Evolutionary conservation across 1,284 basidiomycete genomes (phyloP), one percentile per base, ranked within the genome.

Genomic region (Ustilago loliicola): DNA sequence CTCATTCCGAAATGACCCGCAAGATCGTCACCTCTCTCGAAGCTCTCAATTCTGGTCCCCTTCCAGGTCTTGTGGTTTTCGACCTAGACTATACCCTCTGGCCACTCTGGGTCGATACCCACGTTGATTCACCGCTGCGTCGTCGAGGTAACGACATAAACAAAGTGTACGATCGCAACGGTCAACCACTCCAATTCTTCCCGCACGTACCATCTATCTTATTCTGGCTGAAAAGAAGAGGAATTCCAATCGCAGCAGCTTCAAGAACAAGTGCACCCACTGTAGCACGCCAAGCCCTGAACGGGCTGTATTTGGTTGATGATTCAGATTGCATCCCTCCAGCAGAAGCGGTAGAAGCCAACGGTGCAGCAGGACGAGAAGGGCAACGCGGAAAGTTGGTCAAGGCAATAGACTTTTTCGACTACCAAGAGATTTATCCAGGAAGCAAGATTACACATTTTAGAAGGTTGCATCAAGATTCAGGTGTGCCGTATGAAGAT

Each of bases 51-150:
- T 19, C 17, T 3, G 66, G 61, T 1, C 64, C 65, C 0, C n/a
- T 83, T 10, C 84, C 84, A 2, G 72, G 67, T 23, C 62, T 85
- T 34, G 77, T 81, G 3, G 83, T 80, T 0, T 85, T 85, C 40
- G 83, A 85, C 51, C 59, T 85, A 21, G 83, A 85, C 56, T 86
- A 85, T 40, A 86, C 84, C 3, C 66, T 84, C 1, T 86, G 84
- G 84, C 84, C 83, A 10, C 59, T 79, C 3, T 84, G 83, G 83
- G 83, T 85, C 10, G 83, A 85, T 23, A 84, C 83, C 3, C 81
- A 84, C 59, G 77, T 85, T 9, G 77, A 80, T 36, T 62, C 79
- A 1, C 84, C 84, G 0, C 58, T 85, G 0, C 77, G 73, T 27
- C 68, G 83, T 1, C 54, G 69, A 9, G 74, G 71, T 0, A 42